A percentile compares a stretch with the other conserved stretches of the same genome.
Evolutionary conservation across 345 rosid species (phyloP).

Genomic region (Gynandropsis gynandra): DNA sequence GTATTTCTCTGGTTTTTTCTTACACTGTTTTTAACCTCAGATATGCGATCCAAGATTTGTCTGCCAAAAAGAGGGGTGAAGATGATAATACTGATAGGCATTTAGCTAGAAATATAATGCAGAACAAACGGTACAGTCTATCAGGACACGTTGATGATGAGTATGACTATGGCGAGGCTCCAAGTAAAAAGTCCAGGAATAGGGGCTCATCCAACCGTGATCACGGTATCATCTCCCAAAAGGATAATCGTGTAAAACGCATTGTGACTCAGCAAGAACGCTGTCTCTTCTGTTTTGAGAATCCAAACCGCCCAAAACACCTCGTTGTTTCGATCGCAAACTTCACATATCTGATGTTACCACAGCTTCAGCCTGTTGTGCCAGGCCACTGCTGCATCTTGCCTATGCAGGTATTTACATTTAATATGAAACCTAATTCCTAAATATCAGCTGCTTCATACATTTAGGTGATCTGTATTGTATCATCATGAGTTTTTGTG

Average conservation of each 20-base stretch:
- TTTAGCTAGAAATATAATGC: conserved; percentile 64
- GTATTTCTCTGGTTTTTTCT: neutral
- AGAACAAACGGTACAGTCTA: conserved; percentile 58
- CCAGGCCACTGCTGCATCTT: conserved; percentile 91
- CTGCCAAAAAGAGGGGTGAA: conserved; percentile 37
- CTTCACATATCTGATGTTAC: conserved; percentile 85
- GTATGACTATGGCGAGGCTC: conserved; percentile 78
- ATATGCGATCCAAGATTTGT: conserved; percentile 34
- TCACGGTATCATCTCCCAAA: conserved; percentile 31
- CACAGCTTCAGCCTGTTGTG: conserved; percentile 63
- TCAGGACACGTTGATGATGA: conserved; percentile 80
- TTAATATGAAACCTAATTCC: neutral
- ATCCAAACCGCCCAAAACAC: conserved; percentile 76
- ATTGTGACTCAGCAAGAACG: conserved; percentile 91
- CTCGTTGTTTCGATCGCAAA: conserved; percentile 85
- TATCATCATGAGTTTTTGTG: neutral
- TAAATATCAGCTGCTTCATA: neutral
- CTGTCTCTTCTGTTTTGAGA: conserved; percentile 84
- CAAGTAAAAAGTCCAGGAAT: conserved; percentile 47
- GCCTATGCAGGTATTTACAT: conserved; percentile 57
- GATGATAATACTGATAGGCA: conserved; percentile 74
- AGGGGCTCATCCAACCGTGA: conserved; percentile 30
- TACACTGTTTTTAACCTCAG: conserved; percentile 12
- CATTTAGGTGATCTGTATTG: neutral
- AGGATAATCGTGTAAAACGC: conserved; percentile 38